Evolutionary conservation across 179 eudicot genomes (phyloP).

Genomic region (Gypsophila paniculata): DNA sequence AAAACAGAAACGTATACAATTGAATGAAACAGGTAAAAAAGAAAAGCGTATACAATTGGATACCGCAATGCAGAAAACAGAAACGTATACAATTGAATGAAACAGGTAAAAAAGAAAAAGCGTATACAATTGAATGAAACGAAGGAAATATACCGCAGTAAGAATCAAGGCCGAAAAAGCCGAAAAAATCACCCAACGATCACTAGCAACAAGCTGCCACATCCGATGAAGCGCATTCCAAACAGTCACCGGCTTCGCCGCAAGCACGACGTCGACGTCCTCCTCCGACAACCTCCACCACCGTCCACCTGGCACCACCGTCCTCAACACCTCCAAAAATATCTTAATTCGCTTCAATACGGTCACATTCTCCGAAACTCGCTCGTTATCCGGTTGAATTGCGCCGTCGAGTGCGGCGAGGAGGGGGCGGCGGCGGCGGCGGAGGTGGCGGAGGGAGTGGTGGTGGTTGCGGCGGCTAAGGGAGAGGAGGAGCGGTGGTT

Average conservation of each 20-base stretch:
- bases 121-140: too few species aligned
- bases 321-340: constrained; percentile 33
- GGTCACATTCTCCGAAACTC: constrained; percentile 17
- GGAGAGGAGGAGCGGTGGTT: not conserved
- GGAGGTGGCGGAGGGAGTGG: not conserved
- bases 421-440: constrained; percentile 22
- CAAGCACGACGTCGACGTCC: constrained; percentile 30
- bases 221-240: constrained; percentile 68
- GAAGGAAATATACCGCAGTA: constrained; percentile 53
- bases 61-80: too few species aligned
- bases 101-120: too few species aligned
- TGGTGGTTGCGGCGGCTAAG: not conserved
- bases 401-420: constrained; percentile 43
- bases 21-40: too few species aligned
- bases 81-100: too few species aligned
- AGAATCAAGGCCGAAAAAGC: constrained; percentile 73
- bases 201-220: constrained; percentile 71
- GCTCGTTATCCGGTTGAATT: not conserved
- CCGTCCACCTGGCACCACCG: constrained; percentile 69
- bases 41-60: too few species aligned
- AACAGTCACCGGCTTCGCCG: constrained; percentile 84
- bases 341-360: constrained; percentile 36
- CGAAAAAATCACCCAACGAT: constrained; percentile 74
- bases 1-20: too few species aligned
- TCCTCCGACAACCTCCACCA: constrained; percentile 81